These are phyloP conservation scores for Fennellomyces sp. DNA, from an alignment of 371 early-diverging fungal species.

Conservation along the genomic window DNA sequence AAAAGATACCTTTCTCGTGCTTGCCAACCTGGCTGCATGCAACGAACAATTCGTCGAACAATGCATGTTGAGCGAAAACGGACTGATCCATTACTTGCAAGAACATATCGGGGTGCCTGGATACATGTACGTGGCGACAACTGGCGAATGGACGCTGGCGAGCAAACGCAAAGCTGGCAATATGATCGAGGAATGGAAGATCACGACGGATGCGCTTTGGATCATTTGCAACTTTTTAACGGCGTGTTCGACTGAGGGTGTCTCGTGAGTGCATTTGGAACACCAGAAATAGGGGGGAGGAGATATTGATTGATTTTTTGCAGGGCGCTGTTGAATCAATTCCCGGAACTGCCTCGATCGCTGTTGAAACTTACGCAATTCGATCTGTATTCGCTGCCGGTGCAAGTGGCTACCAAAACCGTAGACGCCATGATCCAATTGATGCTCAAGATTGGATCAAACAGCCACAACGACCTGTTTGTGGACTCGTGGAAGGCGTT, in stretches of 20 bases:
- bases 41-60: conserved; percentile 43
- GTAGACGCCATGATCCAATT: conserved; percentile 6
- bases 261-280: conserved; percentile 25
- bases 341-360: background rate
- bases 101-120: conserved; percentile 39
- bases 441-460: background rate
- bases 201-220: conserved; percentile 57
- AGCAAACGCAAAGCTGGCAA: background rate
- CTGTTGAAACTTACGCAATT: background rate
- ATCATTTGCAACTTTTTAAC: conserved; percentile 57
- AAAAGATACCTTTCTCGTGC: conserved; percentile 53
- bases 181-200: conserved; percentile 54
- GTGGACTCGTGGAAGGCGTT: background rate
- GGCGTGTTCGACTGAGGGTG: conserved; percentile 30
- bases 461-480: background rate
- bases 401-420: background rate
- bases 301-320: background rate
- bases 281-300: background rate
- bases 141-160: conserved; percentile 11
- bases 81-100: conserved; percentile 40
- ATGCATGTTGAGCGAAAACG: conserved; percentile 33
- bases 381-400: background rate
- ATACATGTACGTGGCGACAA: conserved; percentile 12
- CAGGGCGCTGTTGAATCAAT: background rate
- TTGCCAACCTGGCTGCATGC: conserved; percentile 59